Evolutionary conservation across 257 asterid genomes (phyloP), one percentile per base, ranked within the genome.

Genomic region (Salvia rosmarinus): DNA sequence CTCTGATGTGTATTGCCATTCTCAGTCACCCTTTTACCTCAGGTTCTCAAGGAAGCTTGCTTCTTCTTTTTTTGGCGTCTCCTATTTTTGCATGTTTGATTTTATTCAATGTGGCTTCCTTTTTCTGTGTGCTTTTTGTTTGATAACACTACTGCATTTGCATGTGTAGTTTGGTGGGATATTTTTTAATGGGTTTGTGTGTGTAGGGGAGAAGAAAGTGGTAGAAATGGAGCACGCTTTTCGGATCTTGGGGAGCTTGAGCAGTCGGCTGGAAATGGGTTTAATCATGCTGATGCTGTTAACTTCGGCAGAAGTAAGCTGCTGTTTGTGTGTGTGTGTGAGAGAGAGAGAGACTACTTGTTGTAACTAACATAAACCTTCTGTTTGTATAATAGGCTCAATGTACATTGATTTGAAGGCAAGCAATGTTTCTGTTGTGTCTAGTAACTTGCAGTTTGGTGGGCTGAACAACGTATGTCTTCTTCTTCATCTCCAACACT

Each of bases 181-280:
- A n/a, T 30, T 28, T n/a, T 16, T 35, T 2, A 9, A 6, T 21
- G 49, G 19, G 1, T 37, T 39, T 20, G 37, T 55, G 59, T 21
- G 5, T 68, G 42, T 64, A 91, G 97, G 69, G 76, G 84, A 50
- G 88, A 82, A 73, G 95, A 91, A 70, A 80, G 75, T 66, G 82
- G 81, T 37, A 82, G 90, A 80, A 78, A 77, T 71, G 86, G 83
- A 52, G 61, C 82, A 13, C 81, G 89, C 19, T 85, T 77, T 78
- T 70, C 80, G 77, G 96, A 88, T 80, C 86, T 91, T 75, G 96
- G 95, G 46, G 96, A 89, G 85, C 96, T 89, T 52, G 95, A 87
- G 70, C 90, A 89, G 71, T 82, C 93, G 12, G 59, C 85, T 66
- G 85, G 78, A 72, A 58, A 62, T 77, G 83, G 78, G 40, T 85